Evolutionary conservation across 1,284 basidiomycete species (phyloP).

Genomic region (Moniliophthora roreri): DNA sequence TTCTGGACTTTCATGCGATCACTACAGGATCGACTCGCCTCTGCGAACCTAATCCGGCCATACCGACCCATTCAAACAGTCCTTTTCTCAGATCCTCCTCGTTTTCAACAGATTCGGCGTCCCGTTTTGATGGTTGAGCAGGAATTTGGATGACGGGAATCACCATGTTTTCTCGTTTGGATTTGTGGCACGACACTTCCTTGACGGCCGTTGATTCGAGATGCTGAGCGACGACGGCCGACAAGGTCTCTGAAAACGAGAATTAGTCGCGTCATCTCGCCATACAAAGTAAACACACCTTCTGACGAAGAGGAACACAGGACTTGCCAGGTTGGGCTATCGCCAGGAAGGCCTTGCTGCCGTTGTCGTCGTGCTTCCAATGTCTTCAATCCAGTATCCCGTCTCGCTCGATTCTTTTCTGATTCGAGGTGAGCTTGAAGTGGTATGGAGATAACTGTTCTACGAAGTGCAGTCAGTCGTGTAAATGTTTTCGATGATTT

Average conservation of each 20-base stretch:
- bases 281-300: constrained; percentile 14
- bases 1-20: constrained; percentile 4
- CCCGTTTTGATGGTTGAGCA: constrained; percentile 24
- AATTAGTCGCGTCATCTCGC: no score
- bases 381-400: constrained; percentile 32
- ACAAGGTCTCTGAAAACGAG: background rate
- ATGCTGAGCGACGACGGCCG: background rate
- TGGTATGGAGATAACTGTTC: constrained; percentile 44
- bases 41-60: constrained; percentile 50
- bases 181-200: constrained; percentile 13
- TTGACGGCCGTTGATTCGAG: background rate
- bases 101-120: constrained; percentile 26
- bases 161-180: constrained; percentile 24
- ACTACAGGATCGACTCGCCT: constrained; percentile 27
- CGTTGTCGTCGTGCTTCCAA: constrained; percentile 39
- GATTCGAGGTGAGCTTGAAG: constrained; percentile 36
- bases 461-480: constrained; percentile 10
- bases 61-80: constrained; percentile 71
- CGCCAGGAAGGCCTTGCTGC: constrained; percentile 21
- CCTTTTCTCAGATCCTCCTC: constrained; percentile 43
- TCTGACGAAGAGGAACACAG: constrained; percentile 28
- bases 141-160: constrained; percentile 33
- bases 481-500: background rate
- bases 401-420: constrained; percentile 29
- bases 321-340: constrained; percentile 41